Percentiles rank a stretch among this genome's conserved stretches.
Conservation (phyloP, 202 grass and related monocot genomes). For the Cymbopogon flexuosus region DNA sequence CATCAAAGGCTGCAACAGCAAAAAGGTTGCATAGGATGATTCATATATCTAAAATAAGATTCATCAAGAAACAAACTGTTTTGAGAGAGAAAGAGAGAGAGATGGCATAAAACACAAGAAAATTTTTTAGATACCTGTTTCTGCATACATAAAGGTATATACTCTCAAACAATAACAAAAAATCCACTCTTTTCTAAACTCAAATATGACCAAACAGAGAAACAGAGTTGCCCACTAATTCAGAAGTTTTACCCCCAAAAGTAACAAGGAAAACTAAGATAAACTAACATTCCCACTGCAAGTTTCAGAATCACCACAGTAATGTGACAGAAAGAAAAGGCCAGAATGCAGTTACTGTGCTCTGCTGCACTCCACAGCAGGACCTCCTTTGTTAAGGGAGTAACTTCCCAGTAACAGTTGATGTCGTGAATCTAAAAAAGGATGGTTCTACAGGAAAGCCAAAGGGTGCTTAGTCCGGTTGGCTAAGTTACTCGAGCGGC, state of each 20-base stretch:
- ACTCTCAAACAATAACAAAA: not conserved
- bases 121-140: not conserved
- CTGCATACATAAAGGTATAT: not conserved
- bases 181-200: not conserved
- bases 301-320: not conserved
- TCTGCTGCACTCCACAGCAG: too few species aligned
- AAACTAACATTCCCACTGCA: not conserved
- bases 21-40: not conserved
- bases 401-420: not conserved
- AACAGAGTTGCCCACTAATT: not conserved
- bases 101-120: not conserved
- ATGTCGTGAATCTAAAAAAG: not conserved
- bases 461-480: too few species aligned
- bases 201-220: not conserved
- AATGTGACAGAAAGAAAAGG: not conserved
- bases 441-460: not conserved
- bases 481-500: too few species aligned
- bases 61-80: slow-evolving; percentile 3
- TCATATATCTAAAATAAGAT: not conserved
- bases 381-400: not conserved
- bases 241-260: not conserved
- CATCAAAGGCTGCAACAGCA: slow-evolving; percentile 71
- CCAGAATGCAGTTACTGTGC: not conserved
- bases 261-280: not conserved
- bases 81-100: not conserved